Evolutionary conservation across 192 early-diverging fungal genomes (phyloP), one percentile per base, ranked within the genome.

Genomic region (Backusella tarrabulga): DNA sequence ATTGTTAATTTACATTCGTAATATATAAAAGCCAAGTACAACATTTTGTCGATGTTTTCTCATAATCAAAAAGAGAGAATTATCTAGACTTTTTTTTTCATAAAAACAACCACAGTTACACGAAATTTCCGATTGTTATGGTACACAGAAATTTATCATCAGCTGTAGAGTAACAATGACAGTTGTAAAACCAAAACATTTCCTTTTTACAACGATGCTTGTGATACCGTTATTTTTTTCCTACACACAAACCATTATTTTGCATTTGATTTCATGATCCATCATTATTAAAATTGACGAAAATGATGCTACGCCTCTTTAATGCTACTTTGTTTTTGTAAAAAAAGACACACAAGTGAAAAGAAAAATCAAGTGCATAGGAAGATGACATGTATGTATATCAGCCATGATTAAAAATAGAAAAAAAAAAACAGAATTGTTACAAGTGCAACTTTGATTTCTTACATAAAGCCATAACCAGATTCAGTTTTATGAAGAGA

Each of bases 11-110:
- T 4, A 29, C 3, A 26, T 12, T 23, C 11, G 14, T 26, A 3
- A 23, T 63, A 2, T 63, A 12, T 12, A 63, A 63, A 63, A 63
- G 23, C 3, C 12, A 29, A 29, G 56, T 3, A 26, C n/a, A 29
- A 8, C 7, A 9, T 29, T 63, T 23, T 12, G 26, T 63, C 26
- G 21, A 14, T 14, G 42, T 63, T 63, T 29, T 63, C n/a, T 9
- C 9, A 29, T 3, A 26, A 14, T 29, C 9, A 23, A 63, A 63
- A 3, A 11, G 23, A 63, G 26, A 11, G 23, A 63, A 63, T 29
- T 63, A 63, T 63, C 56, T 63, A 63, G 56, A 29, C 56, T 63
- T 63, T 63, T 63, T 63, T 63, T 63, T 63, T 60, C 23, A 26
- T 60, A 26, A 26, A 26, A 44, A 44, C 21, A 23, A 60, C 2